Conservation (phyloP, 495 filamentous ascomycete species). For the Xylaria grammica region DNA sequence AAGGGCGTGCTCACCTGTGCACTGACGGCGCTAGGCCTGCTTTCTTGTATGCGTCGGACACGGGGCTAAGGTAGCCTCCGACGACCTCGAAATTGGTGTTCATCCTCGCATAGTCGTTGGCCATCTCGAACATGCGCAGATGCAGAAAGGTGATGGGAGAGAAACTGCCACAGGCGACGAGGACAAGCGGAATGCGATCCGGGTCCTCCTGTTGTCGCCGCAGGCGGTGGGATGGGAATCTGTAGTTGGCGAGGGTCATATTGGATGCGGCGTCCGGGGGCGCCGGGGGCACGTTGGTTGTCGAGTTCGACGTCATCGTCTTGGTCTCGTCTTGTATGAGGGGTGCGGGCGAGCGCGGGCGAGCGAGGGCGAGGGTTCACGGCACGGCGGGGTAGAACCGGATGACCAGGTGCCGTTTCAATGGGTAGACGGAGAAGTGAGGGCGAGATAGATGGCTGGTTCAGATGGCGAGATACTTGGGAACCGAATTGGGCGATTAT, state of each 20-base stretch:
- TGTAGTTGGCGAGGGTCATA: constrained; percentile 60
- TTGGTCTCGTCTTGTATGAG: constrained; percentile 1
- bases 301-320: constrained; percentile 22
- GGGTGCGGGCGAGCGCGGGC: not conserved
- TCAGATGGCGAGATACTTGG: not conserved
- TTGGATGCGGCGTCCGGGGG: constrained; percentile 30
- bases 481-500: not conserved
- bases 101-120: constrained; percentile 51
- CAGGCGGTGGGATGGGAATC: constrained; percentile 73
- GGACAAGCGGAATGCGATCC: constrained; percentile 75
- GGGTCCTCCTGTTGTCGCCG: constrained; percentile 69
- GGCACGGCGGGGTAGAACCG: not conserved
- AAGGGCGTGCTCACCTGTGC: constrained; percentile 60
- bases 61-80: constrained; percentile 77
- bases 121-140: constrained; percentile 85
- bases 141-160: constrained; percentile 86
- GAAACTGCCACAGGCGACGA: constrained; percentile 92
- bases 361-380: not conserved
- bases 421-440: not conserved
- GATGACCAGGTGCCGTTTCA: not conserved
- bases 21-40: constrained; percentile 77
- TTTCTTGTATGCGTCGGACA: constrained; percentile 88
- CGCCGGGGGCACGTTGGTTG: constrained; percentile 9
- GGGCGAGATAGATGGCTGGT: not conserved
- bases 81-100: constrained; percentile 86